Percentiles rank a stretch among this genome's conserved stretches.
Evolutionary conservation across 495 filamentous ascomycete species (phyloP).

Genomic region (Pyrenula massariospora): DNA sequence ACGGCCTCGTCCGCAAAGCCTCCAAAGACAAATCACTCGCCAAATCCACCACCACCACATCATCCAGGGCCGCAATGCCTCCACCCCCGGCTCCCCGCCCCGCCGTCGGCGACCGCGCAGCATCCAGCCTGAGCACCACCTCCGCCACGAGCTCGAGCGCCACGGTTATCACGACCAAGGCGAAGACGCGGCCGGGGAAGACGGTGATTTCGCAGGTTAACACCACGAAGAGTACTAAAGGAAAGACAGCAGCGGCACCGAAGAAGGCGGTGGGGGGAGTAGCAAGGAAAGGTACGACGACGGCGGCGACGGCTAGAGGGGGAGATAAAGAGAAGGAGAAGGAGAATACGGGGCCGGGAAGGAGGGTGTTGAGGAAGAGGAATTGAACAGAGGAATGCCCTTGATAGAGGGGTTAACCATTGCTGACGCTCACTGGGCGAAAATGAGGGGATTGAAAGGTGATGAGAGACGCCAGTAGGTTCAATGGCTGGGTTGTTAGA

Average conservation of each 20-base stretch:
- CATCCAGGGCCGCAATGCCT: constrained; percentile 17
- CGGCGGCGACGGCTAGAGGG: constrained; percentile 18
- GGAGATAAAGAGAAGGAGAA: constrained; percentile 17
- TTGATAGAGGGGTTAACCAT: too few species aligned
- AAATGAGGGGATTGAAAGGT: too few species aligned
- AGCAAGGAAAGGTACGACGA: constrained; percentile 26
- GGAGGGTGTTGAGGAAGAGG: constrained; percentile 16
- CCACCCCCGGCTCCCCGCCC: constrained; percentile 12
- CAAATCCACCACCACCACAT: constrained; percentile 16
- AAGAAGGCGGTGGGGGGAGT: constrained; percentile 18
- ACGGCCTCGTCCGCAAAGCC: constrained; percentile 13
- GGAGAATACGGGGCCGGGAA: constrained; percentile 7
- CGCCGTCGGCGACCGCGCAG: constrained; percentile 17
- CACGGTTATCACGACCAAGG: constrained; percentile 37
- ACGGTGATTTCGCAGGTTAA: too few species aligned
- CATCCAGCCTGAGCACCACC: constrained; percentile 26
- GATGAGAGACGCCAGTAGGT: too few species aligned
- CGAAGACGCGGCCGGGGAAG: constrained; percentile 2
- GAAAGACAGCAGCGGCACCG: neutral
- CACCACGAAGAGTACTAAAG: neutral
- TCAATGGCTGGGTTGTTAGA: too few species aligned
- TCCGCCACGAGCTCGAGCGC: constrained; percentile 26
- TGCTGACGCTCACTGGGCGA: too few species aligned
- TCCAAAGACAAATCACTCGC: constrained; percentile 21
- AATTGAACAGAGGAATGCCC: too few species aligned